Evolutionary conservation across 2,329 filamentous ascomycete species (phyloP).

Genomic region (Penicillium occitanis): DNA sequence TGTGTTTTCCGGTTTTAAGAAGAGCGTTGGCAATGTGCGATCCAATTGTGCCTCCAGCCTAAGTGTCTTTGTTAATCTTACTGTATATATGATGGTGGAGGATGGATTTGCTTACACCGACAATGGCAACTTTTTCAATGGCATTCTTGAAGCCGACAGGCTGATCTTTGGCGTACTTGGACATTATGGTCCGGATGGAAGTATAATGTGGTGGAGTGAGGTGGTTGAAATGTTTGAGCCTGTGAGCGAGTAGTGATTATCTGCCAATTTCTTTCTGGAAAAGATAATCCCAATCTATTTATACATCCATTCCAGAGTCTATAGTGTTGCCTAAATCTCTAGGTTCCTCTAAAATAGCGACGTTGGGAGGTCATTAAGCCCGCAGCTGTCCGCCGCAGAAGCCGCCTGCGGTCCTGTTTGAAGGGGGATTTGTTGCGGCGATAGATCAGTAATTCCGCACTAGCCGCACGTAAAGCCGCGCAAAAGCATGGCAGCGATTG

Average conservation of each 20-base stretch:
- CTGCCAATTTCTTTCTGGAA: neutral
- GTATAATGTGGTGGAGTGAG: neutral
- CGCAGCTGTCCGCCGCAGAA: neutral
- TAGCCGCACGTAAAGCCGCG: neutral
- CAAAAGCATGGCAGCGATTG: neutral
- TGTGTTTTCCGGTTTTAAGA: constrained; percentile 51
- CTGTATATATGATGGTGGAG: neutral
- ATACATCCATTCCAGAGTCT: neutral
- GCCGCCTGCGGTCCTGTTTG: neutral
- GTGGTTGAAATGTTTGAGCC: neutral
- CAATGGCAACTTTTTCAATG: constrained; percentile 41
- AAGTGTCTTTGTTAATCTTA: neutral
- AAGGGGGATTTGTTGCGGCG: neutral
- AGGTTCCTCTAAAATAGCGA: neutral
- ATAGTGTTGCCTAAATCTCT: neutral
- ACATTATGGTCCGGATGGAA: neutral
- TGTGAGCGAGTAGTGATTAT: neutral
- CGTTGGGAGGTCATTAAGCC: neutral
- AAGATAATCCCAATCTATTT: neutral
- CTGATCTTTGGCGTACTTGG: constrained; percentile 15
- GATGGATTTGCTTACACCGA: constrained; percentile 32
- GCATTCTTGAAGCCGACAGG: constrained; percentile 26
- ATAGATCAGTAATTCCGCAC: neutral
- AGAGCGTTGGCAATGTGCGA: constrained; percentile 35
- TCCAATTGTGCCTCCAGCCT: constrained; percentile 40